These are phyloP conservation scores for Elsinoe australis DNA, from an alignment of 2,329 filamentous ascomycete species.

Conservation along the genomic window DNA sequence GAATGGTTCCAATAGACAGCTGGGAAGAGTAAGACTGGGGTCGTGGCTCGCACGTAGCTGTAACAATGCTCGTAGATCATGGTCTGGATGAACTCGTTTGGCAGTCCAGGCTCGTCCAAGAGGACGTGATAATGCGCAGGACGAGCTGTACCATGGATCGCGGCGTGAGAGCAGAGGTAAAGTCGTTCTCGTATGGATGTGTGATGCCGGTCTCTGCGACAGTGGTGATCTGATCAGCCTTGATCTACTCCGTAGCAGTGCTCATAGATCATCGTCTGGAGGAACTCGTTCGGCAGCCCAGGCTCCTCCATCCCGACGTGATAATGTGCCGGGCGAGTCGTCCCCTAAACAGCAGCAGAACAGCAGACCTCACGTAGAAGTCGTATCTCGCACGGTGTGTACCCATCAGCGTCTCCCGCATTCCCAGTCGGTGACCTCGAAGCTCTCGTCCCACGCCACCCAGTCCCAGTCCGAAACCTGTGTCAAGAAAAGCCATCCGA, in stretches of 20 bases:
- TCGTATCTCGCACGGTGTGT: too few relatives aligned
- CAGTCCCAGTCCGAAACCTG: too few relatives aligned
- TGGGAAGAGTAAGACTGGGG: slow-evolving; percentile 78
- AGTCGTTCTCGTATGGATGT: slow-evolving; percentile 84
- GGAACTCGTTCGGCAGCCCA: slow-evolving; percentile 54
- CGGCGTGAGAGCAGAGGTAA: slow-evolving; percentile 66
- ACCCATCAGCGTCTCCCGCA: too few relatives aligned
- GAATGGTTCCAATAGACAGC: slow-evolving; percentile 90
- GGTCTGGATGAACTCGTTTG: slow-evolving; percentile 64
- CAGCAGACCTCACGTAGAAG: slow-evolving; percentile 76
- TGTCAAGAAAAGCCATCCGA: too few relatives aligned
- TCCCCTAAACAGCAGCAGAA: slow-evolving; percentile 82
- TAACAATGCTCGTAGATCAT: slow-evolving; percentile 95
- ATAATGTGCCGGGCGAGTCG: slow-evolving; percentile 77
- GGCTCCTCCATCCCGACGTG: slow-evolving; percentile 81
- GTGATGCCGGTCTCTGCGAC: slow-evolving; percentile 85
- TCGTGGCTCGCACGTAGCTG: slow-evolving; percentile 85
- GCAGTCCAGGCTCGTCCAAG: slow-evolving; percentile 65
- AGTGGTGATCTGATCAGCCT: too few relatives aligned
- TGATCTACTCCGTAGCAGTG: slow-evolving; percentile 96
- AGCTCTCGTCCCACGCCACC: too few relatives aligned
- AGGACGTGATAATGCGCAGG: slow-evolving; percentile 83
- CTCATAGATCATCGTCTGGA: slow-evolving; percentile 87
- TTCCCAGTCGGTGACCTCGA: too few relatives aligned
- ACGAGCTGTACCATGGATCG: slow-evolving; percentile 88